These are phyloP conservation scores for Hypoxylon trugodes DNA, from an alignment of 495 filamentous ascomycete genomes.

Conservation along the genomic window DNA sequence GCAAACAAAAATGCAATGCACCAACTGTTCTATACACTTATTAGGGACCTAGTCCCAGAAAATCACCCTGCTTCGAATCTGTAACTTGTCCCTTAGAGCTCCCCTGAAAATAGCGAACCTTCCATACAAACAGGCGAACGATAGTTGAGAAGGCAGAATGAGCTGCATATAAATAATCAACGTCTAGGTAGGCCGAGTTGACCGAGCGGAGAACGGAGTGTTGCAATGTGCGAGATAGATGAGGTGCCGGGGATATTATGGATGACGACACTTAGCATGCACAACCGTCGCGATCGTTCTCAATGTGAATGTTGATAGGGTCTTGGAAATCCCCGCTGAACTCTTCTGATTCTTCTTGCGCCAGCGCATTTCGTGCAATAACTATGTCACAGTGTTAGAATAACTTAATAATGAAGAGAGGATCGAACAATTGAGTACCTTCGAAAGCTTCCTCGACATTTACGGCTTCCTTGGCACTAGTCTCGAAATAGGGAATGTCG, in stretches of 20 bases:
- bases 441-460: conserved; percentile 99
- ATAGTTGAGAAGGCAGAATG: conserved; percentile 33
- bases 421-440: conserved; percentile 64
- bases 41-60: conserved; percentile 9
- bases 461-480: conserved; percentile 97
- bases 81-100: conserved; percentile 6
- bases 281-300: conserved; percentile 90
- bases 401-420: not conserved
- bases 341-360: conserved; percentile 96
- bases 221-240: not conserved
- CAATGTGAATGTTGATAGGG: conserved; percentile 95
- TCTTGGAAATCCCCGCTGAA: conserved; percentile 92
- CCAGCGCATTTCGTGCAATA: conserved; percentile 94
- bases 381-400: conserved; percentile 60
- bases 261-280: conserved; percentile 68
- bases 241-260: conserved; percentile 2
- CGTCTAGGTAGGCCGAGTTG: not conserved
- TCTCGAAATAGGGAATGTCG: conserved; percentile 98
- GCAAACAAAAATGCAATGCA: conserved; percentile 25
- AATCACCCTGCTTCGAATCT: conserved; percentile 9
- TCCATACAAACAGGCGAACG: conserved; percentile 28
- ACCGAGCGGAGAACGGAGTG: not conserved
- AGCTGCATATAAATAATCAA: conserved; percentile 1
- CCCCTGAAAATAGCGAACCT: conserved; percentile 23
- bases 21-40: conserved; percentile 32